phyloP scores from a whole-genome alignment of 768 basidiomycete genomes.

The Calocybe indica region DNA sequence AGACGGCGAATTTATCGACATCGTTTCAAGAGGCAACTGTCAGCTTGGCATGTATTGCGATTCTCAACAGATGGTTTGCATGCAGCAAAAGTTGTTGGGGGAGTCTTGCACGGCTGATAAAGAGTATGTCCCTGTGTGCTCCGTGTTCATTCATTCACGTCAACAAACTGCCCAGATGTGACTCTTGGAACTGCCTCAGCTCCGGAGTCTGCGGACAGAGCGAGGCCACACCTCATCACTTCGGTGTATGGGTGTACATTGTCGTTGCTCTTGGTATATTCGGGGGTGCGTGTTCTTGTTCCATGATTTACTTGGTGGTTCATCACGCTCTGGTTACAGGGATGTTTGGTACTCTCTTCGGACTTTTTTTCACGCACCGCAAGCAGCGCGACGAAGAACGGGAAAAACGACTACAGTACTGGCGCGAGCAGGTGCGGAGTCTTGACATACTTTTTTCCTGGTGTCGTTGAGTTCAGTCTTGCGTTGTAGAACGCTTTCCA shows the following conservation, averaged over 20 bases:
- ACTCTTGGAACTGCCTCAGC: slow-evolving; percentile 66
- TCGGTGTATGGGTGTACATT: slow-evolving; percentile 65
- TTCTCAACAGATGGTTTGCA: slow-evolving; percentile 47
- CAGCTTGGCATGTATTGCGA: slow-evolving; percentile 73
- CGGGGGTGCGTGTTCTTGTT: slow-evolving; percentile 43
- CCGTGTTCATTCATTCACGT: neutral
- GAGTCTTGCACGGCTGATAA: slow-evolving; percentile 50
- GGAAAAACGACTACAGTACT: slow-evolving; percentile 82
- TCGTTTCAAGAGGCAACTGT: slow-evolving; percentile 82
- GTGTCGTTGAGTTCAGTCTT: slow-evolving; percentile 2
- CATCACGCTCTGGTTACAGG: slow-evolving; percentile 33
- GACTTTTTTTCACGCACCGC: slow-evolving; percentile 66
- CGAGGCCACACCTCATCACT: slow-evolving; percentile 55
- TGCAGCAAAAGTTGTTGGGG: slow-evolving; percentile 50
- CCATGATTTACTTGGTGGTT: neutral
- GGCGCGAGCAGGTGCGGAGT: slow-evolving; percentile 70
- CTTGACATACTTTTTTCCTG: neutral
- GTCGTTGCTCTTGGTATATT: slow-evolving; percentile 68
- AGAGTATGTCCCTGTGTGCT: slow-evolving; percentile 28
- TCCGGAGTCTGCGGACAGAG: slow-evolving; percentile 56
- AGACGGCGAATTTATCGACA: slow-evolving; percentile 61
- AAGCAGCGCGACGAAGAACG: slow-evolving; percentile 71
- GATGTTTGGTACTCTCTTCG: slow-evolving; percentile 65
- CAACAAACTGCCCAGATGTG: slow-evolving; percentile 43
- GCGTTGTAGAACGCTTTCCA: slow-evolving; percentile 62